Conservation (phyloP, 371 early-diverging fungal species). For the Circinella minor region DNA sequence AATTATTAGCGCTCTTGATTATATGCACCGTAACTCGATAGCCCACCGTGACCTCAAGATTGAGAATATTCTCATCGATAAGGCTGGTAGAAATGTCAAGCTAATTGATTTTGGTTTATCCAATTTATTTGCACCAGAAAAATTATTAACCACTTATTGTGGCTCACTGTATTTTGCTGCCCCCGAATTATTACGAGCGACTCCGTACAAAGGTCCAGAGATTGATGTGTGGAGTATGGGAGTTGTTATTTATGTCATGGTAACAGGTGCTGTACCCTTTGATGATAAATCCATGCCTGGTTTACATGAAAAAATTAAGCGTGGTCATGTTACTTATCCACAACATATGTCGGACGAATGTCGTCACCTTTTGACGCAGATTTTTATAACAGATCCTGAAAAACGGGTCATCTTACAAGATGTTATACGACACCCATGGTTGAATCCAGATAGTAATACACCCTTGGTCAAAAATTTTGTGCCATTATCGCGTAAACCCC, state of each 20-base stretch:
- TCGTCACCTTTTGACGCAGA: conserved; percentile 73
- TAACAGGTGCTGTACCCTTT: conserved; percentile 96
- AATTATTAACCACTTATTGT: conserved; percentile 90
- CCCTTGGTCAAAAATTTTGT: conserved; percentile 65
- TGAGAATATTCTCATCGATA: conserved; percentile 92
- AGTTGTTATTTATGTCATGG: conserved; percentile 93
- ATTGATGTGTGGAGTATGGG: conserved; percentile 98
- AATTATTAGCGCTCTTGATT: conserved; percentile 90
- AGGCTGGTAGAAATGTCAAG: conserved; percentile 84
- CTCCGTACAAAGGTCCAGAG: conserved; percentile 92
- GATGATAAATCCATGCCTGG: conserved; percentile 92
- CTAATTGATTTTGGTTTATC: conserved; percentile 97
- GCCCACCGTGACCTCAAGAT: conserved; percentile 98
- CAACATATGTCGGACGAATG: conserved; percentile 85
- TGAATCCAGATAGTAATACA: conserved; percentile 72
- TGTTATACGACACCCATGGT: conserved; percentile 85
- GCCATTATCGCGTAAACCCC: conserved; percentile 66
- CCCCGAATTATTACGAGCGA: conserved; percentile 91
- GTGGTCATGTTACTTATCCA: conserved; percentile 79
- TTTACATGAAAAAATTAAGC: conserved; percentile 93
- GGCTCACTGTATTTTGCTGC: conserved; percentile 98
- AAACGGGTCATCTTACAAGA: conserved; percentile 80
- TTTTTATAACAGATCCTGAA: conserved; percentile 77
- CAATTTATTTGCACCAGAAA: conserved; percentile 86
- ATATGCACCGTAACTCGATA: conserved; percentile 94